phyloP scores from a whole-genome alignment of 768 basidiomycete genomes.

The Naganishia onofrii region DNA sequence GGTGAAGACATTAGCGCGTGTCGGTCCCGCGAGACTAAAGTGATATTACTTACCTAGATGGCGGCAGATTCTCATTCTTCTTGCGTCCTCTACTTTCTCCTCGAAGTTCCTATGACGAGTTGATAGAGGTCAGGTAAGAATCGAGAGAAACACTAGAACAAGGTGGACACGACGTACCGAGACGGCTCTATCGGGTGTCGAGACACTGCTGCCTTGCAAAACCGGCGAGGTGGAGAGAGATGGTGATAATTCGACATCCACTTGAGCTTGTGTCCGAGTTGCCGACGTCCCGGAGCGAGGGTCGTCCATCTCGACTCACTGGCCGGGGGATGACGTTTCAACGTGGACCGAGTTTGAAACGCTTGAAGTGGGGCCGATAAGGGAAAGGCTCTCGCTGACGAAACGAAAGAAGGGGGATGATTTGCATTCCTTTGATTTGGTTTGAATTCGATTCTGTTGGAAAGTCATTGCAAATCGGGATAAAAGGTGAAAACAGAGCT shows the following conservation, averaged over 20 bases:
- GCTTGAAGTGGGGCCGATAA: not conserved
- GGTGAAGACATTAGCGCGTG: constrained; percentile 31
- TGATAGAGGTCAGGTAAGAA: too few species aligned
- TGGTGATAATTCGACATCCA: not conserved
- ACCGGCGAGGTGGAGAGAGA: constrained; percentile 19
- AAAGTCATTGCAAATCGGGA: not conserved
- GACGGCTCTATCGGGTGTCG: constrained; percentile 8
- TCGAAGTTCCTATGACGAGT: constrained; percentile 30
- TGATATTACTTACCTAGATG: constrained; percentile 10
- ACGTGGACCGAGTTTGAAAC: constrained; percentile 1
- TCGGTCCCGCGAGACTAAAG: not conserved
- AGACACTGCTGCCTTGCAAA: not conserved
- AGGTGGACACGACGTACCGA: not conserved
- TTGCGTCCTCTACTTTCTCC: constrained; percentile 51
- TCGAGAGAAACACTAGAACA: too few species aligned
- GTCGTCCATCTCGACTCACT: constrained; percentile 9
- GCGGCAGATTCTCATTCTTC: constrained; percentile 38
- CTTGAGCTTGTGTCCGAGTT: not conserved
- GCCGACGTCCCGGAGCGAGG: constrained; percentile 10
- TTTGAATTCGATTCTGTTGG: not conserved
- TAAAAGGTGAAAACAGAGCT: not conserved
- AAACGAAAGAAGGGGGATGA: not conserved
- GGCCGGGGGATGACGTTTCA: constrained; percentile 10
- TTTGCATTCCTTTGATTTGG: constrained; percentile 9
- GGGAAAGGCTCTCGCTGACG: not conserved